Percentiles rank a stretch among this genome's conserved stretches.
Conservation (phyloP, 441 rosid genomes). For the Erysimum cheiri region DNA sequence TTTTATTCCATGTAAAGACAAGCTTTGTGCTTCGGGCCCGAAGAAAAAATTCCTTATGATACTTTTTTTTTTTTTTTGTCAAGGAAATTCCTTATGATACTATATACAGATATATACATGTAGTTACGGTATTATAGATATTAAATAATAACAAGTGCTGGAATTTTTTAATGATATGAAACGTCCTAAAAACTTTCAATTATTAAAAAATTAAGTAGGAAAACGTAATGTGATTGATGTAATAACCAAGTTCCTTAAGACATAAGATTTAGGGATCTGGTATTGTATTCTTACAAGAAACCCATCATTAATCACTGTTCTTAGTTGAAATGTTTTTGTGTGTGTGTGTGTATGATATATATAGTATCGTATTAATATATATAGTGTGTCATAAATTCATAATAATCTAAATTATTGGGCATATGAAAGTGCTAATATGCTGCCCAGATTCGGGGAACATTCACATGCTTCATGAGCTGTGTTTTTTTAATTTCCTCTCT, state of each 20-base stretch:
- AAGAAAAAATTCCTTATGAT: conserved; percentile 6
- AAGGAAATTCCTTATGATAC: too few relatives aligned
- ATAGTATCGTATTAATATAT: background rate
- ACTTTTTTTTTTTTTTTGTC: too few relatives aligned
- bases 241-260: conserved; percentile 44
- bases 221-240: conserved; percentile 40
- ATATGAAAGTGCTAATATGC: conserved; percentile 47
- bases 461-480: conserved; percentile 52
- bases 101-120: background rate
- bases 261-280: conserved; percentile 46
- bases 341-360: too few relatives aligned
- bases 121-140: conserved; percentile 10
- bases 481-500: too few relatives aligned
- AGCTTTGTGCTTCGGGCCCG: conserved; percentile 27
- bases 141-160: background rate
- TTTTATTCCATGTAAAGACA: conserved; percentile 44
- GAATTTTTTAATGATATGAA: background rate
- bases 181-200: conserved; percentile 20
- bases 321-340: conserved; percentile 21
- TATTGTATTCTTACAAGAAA: conserved; percentile 47
- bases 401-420: conserved; percentile 28
- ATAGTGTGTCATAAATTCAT: background rate
- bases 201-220: conserved; percentile 16
- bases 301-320: conserved; percentile 41
- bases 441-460: conserved; percentile 60